Base-by-base conservation (phyloP, 2,329 filamentous ascomycete genomes). In the Aspergillus hortae region DNA sequence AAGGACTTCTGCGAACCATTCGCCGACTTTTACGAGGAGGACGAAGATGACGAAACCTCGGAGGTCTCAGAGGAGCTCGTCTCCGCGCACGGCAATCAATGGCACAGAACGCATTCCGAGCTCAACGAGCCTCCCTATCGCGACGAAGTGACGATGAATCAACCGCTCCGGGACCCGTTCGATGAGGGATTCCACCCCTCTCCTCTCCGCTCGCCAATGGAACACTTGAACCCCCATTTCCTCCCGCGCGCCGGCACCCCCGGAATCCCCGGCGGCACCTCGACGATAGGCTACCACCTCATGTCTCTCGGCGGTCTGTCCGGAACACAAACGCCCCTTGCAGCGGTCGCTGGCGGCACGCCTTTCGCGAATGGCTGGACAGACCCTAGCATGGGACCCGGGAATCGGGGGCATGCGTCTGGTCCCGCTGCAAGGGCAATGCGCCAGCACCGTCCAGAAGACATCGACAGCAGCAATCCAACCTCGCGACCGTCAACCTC, bases 1-100 rank as follows among this genome's bases (percentile, higher is more conserved):
- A 97, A 96, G 74, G 94, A 97, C 70, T 92, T 99, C 55, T 95
- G 92, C 62, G 92, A 99, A 68, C 94, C 94, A 2, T 81, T 97
- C 53, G 87, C 91, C 0, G 94, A 99, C 65, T 99, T 99, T 67
- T 99, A 99, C 76, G 94, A 96, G 35, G 87, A 88, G 54, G 80
- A 82, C 19, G 78, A 82, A 23, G 80, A 82, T 36, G 80, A 84
- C 11, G 59, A 68, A 17, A 56, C 63, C 12, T 73, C 71, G 12
- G 68, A 68, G n/a, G 60, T 64, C 11, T 70, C 69, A 2, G 69
- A 70, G 41, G 69, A 68, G 47, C 60, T 68, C 44, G 59, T 52
- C 36, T 56, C 58, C 25, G 62, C 62, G 41, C 61, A 65, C 54
- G 61, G 57, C 54, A 56, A 46, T 15, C 59, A 51, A 21, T 61